phyloP scores from a whole-genome alignment of 1,284 basidiomycete genomes.

The Ustilago lituana region DNA sequence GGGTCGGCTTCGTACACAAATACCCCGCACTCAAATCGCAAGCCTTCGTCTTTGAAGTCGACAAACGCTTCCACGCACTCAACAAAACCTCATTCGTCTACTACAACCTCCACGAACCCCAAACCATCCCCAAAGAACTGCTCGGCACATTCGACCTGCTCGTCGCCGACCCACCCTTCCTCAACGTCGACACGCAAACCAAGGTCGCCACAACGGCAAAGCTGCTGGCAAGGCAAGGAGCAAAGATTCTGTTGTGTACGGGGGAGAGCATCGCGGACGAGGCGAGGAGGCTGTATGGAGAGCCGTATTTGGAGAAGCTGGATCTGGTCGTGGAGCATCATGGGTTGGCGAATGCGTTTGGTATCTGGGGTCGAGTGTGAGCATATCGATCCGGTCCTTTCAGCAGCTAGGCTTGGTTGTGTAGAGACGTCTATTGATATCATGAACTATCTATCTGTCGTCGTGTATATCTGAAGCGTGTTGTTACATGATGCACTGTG shows the following conservation, averaged over 20 bases:
- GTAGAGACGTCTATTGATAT: slow-evolving; percentile 3
- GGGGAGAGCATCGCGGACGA: slow-evolving; percentile 43
- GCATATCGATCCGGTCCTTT: no score
- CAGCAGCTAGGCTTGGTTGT: neutral
- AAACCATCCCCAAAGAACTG: slow-evolving; percentile 41
- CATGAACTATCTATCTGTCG: neutral
- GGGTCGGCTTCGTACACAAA: slow-evolving; percentile 65
- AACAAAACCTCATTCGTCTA: slow-evolving; percentile 56
- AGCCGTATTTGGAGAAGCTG: slow-evolving; percentile 20
- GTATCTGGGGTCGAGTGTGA: slow-evolving; percentile 35
- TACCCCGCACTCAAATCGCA: slow-evolving; percentile 33
- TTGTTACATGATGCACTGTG: neutral
- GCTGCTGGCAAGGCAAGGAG: slow-evolving; percentile 11
- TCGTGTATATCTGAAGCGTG: neutral
- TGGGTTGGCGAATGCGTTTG: slow-evolving; percentile 46
- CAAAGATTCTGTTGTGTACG: slow-evolving; percentile 33
- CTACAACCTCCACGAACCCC: slow-evolving; percentile 65
- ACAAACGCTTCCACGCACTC: slow-evolving; percentile 62
- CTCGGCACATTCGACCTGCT: slow-evolving; percentile 59
- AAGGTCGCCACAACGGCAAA: slow-evolving; percentile 34
- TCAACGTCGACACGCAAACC: slow-evolving; percentile 46
- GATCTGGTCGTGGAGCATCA: slow-evolving; percentile 41
- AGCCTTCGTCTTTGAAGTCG: slow-evolving; percentile 63
- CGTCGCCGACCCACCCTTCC: slow-evolving; percentile 64
- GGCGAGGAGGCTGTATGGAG: slow-evolving; percentile 39